Base-by-base conservation (phyloP, 192 early-diverging fungal genomes). In the Linnemannia elongata region DNA sequence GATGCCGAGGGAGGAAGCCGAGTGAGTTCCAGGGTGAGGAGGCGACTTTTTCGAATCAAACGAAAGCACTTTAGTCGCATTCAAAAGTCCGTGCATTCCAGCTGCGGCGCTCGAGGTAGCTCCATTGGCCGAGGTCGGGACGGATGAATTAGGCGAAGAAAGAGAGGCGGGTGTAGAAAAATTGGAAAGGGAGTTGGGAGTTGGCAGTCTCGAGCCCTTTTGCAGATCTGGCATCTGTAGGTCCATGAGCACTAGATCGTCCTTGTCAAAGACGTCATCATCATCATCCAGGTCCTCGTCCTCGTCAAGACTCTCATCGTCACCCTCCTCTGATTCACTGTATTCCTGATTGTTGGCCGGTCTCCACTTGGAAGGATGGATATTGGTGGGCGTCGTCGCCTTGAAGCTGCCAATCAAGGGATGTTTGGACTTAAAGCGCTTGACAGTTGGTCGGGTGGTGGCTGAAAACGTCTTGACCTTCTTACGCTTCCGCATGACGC, bases 361-460 rank as follows among this genome's bases (percentile, higher is more conserved):
- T 52, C 85, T 76, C 85, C 85, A 87, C 24, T 70, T 81, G 39
- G 78, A 80, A 5, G 80, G 79, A 44, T 87, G 85, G 18, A 86
- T 77, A 44, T 76, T 86, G 36, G 83, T 86, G 4, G 85, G 85
- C 10, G 85, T 87, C 18, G 79, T 78, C 0, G 85, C 47, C 44
- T 87, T 87, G 80, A 81, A 87, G 69, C 85, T 87, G 24, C 79
- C 79, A n/a, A 81, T 81, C 18, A 87, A 66, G 2, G 80, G 57
- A n/a, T 87, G 85, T 35, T 87, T 87, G 22, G 79, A 87, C 45
- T 87, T 87, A 68, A 87, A 87, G 7, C 85, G 79, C 49, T 87
- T 87, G n/a, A 87, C 85, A 20, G 85, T 87, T 18, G 85, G 85
- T 69, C 85, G 85, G 33, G 77, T 87, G 17, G 77, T 75, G 1